These are phyloP conservation scores for Lotmaria passim DNA, from an alignment of 208 protist species.

Conservation along the genomic window DNA sequence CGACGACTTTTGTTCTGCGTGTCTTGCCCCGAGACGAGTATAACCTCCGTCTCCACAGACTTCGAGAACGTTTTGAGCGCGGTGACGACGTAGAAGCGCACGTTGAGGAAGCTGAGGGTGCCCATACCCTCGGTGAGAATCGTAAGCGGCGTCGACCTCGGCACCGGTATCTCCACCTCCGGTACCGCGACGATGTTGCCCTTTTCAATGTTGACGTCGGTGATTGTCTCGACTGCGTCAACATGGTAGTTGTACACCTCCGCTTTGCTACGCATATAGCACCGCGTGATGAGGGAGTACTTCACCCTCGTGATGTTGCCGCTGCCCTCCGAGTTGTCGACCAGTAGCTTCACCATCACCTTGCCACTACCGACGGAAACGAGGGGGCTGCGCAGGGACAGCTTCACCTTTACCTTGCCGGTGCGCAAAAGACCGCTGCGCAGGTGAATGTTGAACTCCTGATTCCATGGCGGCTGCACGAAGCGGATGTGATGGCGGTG, in stretches of 20 bases:
- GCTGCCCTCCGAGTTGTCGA: slow-evolving; percentile 69
- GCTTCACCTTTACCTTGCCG: slow-evolving; percentile 33
- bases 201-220: slow-evolving; percentile 37
- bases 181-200: slow-evolving; percentile 43
- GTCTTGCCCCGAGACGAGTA: slow-evolving; percentile 60
- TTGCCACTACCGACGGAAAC: slow-evolving; percentile 36
- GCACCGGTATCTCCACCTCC: slow-evolving; percentile 41
- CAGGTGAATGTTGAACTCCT: slow-evolving; percentile 45
- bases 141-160: slow-evolving; percentile 51
- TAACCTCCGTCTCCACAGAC: slow-evolving; percentile 64
- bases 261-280: slow-evolving; percentile 39
- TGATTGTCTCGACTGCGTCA: slow-evolving; percentile 21
- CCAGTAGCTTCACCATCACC: slow-evolving; percentile 31
- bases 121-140: slow-evolving; percentile 53
- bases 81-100: slow-evolving; percentile 45
- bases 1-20: slow-evolving; percentile 40
- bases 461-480: slow-evolving; percentile 23
- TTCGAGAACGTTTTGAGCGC: slow-evolving; percentile 47
- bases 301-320: slow-evolving; percentile 50
- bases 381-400: slow-evolving; percentile 61
- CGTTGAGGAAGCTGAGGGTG: slow-evolving; percentile 57
- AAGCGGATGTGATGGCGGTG: slow-evolving; percentile 15
- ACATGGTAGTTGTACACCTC: slow-evolving; percentile 40
- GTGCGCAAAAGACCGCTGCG: slow-evolving; percentile 38
- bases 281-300: slow-evolving; percentile 56